Conservation (phyloP, 1,139 yeast genomes). For the Trichomonascaceae sp. region DNA sequence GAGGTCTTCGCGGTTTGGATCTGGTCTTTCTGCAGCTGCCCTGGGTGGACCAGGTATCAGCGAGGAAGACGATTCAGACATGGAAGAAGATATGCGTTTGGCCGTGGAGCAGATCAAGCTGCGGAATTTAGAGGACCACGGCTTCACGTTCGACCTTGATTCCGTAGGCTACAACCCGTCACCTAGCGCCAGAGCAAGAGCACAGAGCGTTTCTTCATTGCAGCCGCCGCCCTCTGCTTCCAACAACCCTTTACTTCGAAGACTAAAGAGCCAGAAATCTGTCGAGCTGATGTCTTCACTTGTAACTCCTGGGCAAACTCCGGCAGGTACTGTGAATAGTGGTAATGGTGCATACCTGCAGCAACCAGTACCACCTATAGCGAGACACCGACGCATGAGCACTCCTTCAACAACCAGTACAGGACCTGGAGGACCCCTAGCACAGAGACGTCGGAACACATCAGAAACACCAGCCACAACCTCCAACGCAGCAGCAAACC, state of each 20-base stretch:
- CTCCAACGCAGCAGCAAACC: constrained; percentile 3
- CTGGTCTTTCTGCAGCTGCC: no score
- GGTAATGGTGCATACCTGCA: background rate
- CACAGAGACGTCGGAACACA: constrained; percentile 4
- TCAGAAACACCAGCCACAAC: constrained; percentile 5
- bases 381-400: constrained; percentile 1
- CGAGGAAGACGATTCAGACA: constrained; percentile 26
- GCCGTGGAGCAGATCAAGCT: constrained; percentile 21
- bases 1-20: no score
- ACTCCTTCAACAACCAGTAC: background rate
- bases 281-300: constrained; percentile 9
- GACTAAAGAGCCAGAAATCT: constrained; percentile 11
- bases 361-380: background rate
- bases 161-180: constrained; percentile 5
- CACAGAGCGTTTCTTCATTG: constrained; percentile 3
- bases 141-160: constrained; percentile 7
- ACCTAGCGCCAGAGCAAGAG: constrained; percentile 5
- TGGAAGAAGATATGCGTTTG: constrained; percentile 24
- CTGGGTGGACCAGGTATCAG: no score
- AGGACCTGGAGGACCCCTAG: background rate
- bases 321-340: background rate
- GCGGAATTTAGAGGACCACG: constrained; percentile 7
- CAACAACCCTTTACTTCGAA: constrained; percentile 3
- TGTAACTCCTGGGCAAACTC: background rate
- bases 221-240: background rate